Conservation (phyloP, 108 stramenopile species). For the Nitzschia sp. region DNA sequence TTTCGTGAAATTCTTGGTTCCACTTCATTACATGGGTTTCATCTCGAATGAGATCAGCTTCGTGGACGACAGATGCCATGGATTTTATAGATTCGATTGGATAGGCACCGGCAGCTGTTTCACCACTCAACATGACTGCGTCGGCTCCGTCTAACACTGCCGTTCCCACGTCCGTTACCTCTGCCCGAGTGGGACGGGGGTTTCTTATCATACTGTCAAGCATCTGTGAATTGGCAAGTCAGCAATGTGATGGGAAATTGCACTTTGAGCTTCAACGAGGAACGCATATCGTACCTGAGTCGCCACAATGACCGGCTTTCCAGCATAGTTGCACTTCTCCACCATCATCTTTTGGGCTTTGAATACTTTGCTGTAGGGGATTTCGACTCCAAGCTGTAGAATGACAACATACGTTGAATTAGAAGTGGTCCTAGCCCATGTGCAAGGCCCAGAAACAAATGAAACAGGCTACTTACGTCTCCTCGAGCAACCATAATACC, state of each 20-base stretch:
- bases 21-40: constrained; percentile 19
- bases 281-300: too few relatives aligned
- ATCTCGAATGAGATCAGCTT: constrained; percentile 61
- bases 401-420: neutral
- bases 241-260: too few relatives aligned
- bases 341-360: constrained; percentile 93
- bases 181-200: constrained; percentile 91
- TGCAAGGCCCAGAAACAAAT: too few relatives aligned
- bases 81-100: constrained; percentile 59
- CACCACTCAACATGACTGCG: constrained; percentile 76
- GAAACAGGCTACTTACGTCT: constrained; percentile 37
- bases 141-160: constrained; percentile 77
- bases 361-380: constrained; percentile 84
- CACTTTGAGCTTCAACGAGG: too few relatives aligned
- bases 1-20: constrained; percentile 39
- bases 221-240: too few relatives aligned
- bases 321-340: constrained; percentile 61
- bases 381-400: constrained; percentile 75
- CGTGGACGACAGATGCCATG: constrained; percentile 61
- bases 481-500: constrained; percentile 92
- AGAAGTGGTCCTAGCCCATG: too few relatives aligned
- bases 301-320: constrained; percentile 88
- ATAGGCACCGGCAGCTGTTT: constrained; percentile 75
- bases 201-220: constrained; percentile 88
- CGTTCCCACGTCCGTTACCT: constrained; percentile 87